Conservation (phyloP, 208 protist genomes). For the Trypanosomatidae sp. region DNA sequence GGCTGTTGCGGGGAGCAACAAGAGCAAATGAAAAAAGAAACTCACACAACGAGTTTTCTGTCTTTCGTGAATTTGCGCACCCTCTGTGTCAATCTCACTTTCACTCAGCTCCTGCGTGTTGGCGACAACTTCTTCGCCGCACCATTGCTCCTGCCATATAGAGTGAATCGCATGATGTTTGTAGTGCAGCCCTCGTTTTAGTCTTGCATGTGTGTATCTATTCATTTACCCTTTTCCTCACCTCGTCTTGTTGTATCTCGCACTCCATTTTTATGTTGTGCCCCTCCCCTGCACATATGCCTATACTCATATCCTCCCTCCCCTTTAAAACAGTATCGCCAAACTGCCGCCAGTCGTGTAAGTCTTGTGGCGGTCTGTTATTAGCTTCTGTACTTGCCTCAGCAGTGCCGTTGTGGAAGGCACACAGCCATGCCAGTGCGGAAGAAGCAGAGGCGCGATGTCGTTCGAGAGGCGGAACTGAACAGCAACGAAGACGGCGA, state of each 20-base stretch:
- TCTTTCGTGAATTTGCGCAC: background rate
- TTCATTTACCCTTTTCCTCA: background rate
- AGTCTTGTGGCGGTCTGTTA: background rate
- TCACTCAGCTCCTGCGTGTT: background rate
- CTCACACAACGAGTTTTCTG: background rate
- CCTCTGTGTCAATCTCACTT: background rate
- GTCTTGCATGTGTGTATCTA: background rate
- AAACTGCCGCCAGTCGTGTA: background rate
- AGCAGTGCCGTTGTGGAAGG: background rate
- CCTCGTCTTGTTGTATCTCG: background rate
- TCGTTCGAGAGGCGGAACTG: slow-evolving; percentile 46
- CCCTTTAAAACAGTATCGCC: background rate
- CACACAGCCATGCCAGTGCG: slow-evolving; percentile 70
- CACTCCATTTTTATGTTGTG: background rate
- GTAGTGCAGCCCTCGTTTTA: background rate
- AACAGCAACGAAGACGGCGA: slow-evolving; percentile 33
- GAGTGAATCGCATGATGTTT: background rate
- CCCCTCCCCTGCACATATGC: background rate
- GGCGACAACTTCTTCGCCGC: background rate
- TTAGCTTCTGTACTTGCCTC: background rate
- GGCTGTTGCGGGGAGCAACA: background rate
- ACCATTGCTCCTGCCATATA: background rate
- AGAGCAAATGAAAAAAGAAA: background rate
- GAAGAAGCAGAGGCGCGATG: slow-evolving; percentile 83
- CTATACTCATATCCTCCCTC: background rate